Base-by-base conservation (phyloP, 2,329 filamentous ascomycete genomes). In the Exophiala spinifera region DNA sequence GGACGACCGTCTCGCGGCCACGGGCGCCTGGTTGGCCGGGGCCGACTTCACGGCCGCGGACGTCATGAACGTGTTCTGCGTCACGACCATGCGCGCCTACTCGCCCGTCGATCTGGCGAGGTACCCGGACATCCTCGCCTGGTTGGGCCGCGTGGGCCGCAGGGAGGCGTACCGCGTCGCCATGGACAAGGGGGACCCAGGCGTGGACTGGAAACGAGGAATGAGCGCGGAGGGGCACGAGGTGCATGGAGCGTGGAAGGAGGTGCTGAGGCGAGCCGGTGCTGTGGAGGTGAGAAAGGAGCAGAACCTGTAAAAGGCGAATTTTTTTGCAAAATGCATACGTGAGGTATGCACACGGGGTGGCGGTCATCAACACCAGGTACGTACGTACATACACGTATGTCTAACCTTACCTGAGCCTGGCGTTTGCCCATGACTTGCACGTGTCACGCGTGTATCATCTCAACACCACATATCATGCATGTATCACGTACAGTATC, bases 41-140 rank as follows among this genome's bases (percentile, higher is more conserved):
- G 70, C 76, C 0, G 74, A 83, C 47, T 81, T 88, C 54, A 86
- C 82, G 0, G 82, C 75, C 1, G 85, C 85, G 1, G 86, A 89
- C 67, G 72, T 86, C 36, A 86, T 88, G 82, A 72, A 70, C 3
- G 74, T 84, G 0, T 86, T 79, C 63, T 72, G 75, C 13, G 69
- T 88, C 31, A 85, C 83, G 0, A 87, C 83, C 1, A 77, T 82
- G 75, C 73, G 85, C 14, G 71, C 73, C 46, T 85, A 81, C 59
- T 67, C 68, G 20, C 72, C 74, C 1, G 72, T 70, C 42, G 70
- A 73, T 46, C 59, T 83, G 46, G 60, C 55, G 1, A 65, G 62
- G 0, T 78, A 79, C 58, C 59, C 65, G 1, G 71, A 72, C 44
- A 70, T 83, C 4, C 46, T 81, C 28, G 61, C 56, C 1, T 84